These are phyloP conservation scores for Ciborinia camelliae DNA, from an alignment of 2,329 filamentous ascomycete species.

Conservation along the genomic window DNA sequence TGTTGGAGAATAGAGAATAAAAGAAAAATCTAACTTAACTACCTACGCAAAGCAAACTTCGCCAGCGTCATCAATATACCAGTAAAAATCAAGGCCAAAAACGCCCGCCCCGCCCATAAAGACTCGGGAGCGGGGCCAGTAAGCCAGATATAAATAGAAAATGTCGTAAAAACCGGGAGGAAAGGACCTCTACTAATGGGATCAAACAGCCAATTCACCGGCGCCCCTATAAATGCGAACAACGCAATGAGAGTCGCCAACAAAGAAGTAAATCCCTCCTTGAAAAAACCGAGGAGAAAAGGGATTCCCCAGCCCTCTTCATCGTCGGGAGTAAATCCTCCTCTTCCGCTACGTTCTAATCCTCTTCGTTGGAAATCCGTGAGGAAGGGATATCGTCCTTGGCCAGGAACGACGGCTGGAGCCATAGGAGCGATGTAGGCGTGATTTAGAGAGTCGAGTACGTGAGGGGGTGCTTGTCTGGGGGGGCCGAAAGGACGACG, in stretches of 20 bases:
- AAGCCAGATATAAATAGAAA: neutral
- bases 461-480: neutral
- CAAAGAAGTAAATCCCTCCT: accelerated
- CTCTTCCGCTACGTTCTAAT: no score
- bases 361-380: neutral
- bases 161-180: neutral
- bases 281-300: neutral
- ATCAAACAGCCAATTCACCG: neutral
- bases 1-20: no score
- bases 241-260: neutral
- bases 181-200: neutral
- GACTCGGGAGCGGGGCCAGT: neutral
- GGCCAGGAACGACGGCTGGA: neutral
- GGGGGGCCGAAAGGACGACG: neutral
- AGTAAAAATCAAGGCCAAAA: neutral
- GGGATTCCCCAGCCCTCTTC: neutral
- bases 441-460: neutral
- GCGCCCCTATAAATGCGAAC: neutral
- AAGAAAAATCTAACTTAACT: neutral
- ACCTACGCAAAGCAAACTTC: neutral
- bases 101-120: neutral
- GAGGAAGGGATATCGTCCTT: neutral
- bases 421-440: neutral
- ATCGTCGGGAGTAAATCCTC: neutral
- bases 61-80: no score